Evolutionary conservation across 768 basidiomycete species (phyloP).

Genomic region (Punctularia strigosozonata): DNA sequence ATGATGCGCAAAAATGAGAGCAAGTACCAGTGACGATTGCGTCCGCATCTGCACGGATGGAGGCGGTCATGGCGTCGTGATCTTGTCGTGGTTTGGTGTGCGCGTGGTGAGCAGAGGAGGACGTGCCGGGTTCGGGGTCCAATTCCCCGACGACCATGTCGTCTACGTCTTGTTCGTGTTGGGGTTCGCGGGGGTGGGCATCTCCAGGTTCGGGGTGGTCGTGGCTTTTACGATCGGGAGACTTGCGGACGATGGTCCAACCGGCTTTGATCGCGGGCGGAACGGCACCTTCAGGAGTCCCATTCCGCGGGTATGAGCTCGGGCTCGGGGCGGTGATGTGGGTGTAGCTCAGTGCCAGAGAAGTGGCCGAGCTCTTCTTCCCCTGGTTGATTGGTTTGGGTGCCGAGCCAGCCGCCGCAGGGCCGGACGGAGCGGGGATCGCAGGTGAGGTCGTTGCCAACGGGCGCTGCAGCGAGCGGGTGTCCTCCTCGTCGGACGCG

Average conservation of each 20-base stretch:
- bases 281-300: slow-evolving; percentile 25
- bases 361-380: slow-evolving; percentile 46
- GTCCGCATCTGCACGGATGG: slow-evolving; percentile 55
- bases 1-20: slow-evolving; percentile 9
- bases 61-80: too few relatives aligned
- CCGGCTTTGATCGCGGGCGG: slow-evolving; percentile 49
- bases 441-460: slow-evolving; percentile 12
- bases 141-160: slow-evolving; percentile 55
- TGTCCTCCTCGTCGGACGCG: slow-evolving; percentile 46
- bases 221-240: slow-evolving; percentile 15
- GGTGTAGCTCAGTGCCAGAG: slow-evolving; percentile 71
- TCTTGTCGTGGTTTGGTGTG: slow-evolving; percentile 30
- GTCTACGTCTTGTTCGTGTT: slow-evolving; percentile 58
- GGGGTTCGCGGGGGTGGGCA: slow-evolving; percentile 15
- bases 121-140: slow-evolving; percentile 53
- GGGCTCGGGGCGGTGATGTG: slow-evolving; percentile 66
- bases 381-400: slow-evolving; percentile 46
- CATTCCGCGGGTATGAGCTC: slow-evolving; percentile 57
- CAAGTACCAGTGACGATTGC: slow-evolving; percentile 66
- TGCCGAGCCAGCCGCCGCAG: slow-evolving; percentile 23
- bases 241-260: slow-evolving; percentile 67
- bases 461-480: slow-evolving; percentile 4
- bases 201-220: slow-evolving; percentile 13
- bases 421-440: too few relatives aligned
- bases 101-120: slow-evolving; percentile 16